These are phyloP conservation scores for Apodospora peruviana DNA, from an alignment of 495 filamentous ascomycete genomes.

Conservation along the genomic window DNA sequence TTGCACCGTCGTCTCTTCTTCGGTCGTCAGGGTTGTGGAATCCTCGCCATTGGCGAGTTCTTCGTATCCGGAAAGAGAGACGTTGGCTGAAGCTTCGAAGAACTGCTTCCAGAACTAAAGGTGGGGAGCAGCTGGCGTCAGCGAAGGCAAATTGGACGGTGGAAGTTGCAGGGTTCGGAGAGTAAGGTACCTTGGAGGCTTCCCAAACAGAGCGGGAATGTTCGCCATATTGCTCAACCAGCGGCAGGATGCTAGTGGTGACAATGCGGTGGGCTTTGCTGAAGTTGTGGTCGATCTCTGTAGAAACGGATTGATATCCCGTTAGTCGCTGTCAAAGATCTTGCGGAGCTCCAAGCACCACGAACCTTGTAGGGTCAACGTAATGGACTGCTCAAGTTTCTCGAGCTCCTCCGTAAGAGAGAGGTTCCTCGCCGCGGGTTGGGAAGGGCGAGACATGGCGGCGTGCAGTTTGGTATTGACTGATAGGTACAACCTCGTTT, in stretches of 20 bases:
- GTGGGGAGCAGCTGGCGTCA: neutral
- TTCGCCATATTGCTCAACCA: conserved; percentile 95
- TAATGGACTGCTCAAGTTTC: conserved; percentile 94
- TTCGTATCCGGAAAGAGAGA: conserved; percentile 93
- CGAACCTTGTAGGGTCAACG: conserved; percentile 84
- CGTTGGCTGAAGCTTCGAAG: conserved; percentile 96
- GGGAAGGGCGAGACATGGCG: conserved; percentile 39
- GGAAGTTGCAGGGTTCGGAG: neutral
- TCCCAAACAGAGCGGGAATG: conserved; percentile 95
- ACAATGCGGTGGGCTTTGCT: conserved; percentile 95
- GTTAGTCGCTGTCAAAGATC: too few relatives aligned
- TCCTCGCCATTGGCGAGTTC: conserved; percentile 57
- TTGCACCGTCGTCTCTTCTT: conserved; percentile 26
- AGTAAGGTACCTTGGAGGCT: conserved; percentile 78
- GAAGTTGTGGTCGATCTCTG: conserved; percentile 98
- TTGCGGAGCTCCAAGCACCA: neutral
- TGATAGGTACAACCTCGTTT: neutral
- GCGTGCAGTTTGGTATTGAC: conserved; percentile 5
- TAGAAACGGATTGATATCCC: too few relatives aligned
- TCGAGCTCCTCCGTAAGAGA: conserved; percentile 92
- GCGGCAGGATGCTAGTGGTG: conserved; percentile 83
- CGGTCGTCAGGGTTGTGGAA: conserved; percentile 36
- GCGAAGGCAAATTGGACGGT: neutral
- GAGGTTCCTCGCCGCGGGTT: conserved; percentile 57
- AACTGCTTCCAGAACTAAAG: conserved; percentile 98